Evolutionary conservation across 345 rosid genomes (phyloP).

Genomic region (Brassica napus): DNA sequence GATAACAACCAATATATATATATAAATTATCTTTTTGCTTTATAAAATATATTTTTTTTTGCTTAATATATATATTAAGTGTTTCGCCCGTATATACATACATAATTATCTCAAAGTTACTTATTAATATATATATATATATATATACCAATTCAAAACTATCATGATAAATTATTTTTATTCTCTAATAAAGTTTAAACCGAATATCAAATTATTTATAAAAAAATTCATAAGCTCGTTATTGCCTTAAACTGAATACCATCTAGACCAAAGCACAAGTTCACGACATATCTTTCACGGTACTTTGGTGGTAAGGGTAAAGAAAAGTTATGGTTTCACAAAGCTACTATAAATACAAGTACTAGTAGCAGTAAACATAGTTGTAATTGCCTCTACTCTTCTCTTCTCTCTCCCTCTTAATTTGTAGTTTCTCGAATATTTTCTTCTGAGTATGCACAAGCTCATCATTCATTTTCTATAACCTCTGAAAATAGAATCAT

Average conservation of each 20-base stretch:
- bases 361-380: background rate
- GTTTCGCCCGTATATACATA: too few species aligned
- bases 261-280: conserved; percentile 1
- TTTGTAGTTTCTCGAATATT: conserved; percentile 6
- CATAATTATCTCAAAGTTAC: too few species aligned
- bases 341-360: background rate
- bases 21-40: too few species aligned
- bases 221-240: too few species aligned
- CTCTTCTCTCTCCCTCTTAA: background rate
- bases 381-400: background rate
- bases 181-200: too few species aligned
- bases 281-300: background rate
- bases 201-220: too few species aligned
- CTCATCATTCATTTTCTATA: conserved; percentile 4
- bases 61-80: too few species aligned
- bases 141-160: too few species aligned
- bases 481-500: background rate
- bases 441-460: background rate
- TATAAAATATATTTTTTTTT: too few species aligned
- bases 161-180: too few species aligned
- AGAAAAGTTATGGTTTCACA: background rate
- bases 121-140: too few species aligned
- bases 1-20: too few species aligned
- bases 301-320: background rate
- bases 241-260: background rate